A percentile compares a stretch with the other conserved stretches of the same genome.
These are phyloP conservation scores for Anacardium occidentale DNA, from an alignment of 345 rosid species.

Conservation along the genomic window DNA sequence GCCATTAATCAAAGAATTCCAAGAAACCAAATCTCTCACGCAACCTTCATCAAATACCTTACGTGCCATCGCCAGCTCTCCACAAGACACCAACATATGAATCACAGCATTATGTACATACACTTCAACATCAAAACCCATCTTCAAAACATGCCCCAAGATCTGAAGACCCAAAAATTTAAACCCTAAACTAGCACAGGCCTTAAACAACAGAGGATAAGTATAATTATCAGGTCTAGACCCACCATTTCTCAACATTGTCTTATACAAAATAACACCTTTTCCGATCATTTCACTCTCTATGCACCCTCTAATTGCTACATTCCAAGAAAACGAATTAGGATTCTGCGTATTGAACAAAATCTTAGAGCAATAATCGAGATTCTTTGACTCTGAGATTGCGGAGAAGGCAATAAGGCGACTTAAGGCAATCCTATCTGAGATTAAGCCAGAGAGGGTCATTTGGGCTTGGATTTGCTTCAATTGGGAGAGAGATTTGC, in stretches of 20 bases:
- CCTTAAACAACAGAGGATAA: slow-evolving; percentile 65
- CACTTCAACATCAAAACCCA: slow-evolving; percentile 58
- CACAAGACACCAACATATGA: slow-evolving; percentile 51
- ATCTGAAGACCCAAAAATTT: slow-evolving; percentile 44
- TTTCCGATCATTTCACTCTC: slow-evolving; percentile 46
- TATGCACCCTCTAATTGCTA: slow-evolving; percentile 56
- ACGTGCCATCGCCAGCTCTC: slow-evolving; percentile 56
- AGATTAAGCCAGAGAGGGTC: slow-evolving; percentile 46
- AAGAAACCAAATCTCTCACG: slow-evolving; percentile 78
- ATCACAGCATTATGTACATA: slow-evolving; percentile 68
- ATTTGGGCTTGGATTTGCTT: slow-evolving; percentile 77
- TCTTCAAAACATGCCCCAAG: slow-evolving; percentile 60
- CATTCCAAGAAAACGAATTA: slow-evolving; percentile 71
- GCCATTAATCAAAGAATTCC: slow-evolving; percentile 87
- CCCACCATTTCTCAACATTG: slow-evolving; percentile 56
- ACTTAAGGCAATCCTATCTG: slow-evolving; percentile 60
- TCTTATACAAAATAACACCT: slow-evolving; percentile 47
- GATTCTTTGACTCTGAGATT: slow-evolving; percentile 52
- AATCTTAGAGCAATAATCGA: slow-evolving; percentile 55
- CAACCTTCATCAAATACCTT: slow-evolving; percentile 73
- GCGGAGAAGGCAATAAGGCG: slow-evolving; percentile 66
- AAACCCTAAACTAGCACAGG: slow-evolving; percentile 46
- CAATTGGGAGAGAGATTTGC: slow-evolving; percentile 53
- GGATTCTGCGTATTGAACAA: slow-evolving; percentile 39
- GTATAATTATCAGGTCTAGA: slow-evolving; percentile 69